Conservation (phyloP, 2,329 filamentous ascomycete species). For the Colletotrichum sp. region DNA sequence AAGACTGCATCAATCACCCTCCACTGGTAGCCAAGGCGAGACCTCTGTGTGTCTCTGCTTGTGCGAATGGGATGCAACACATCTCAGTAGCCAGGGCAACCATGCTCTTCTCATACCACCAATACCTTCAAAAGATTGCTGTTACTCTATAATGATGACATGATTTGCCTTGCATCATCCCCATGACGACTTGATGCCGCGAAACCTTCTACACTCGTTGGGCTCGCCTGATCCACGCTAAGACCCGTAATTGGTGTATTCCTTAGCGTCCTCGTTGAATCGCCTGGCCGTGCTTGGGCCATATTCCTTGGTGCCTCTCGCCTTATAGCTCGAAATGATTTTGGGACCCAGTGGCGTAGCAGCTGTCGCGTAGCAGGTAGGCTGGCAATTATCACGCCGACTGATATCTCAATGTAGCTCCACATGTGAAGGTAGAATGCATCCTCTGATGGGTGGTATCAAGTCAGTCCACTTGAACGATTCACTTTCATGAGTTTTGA, state of each 20-base stretch:
- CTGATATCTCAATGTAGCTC: constrained; percentile 49
- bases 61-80: neutral
- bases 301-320: neutral
- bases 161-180: neutral
- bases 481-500: neutral
- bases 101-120: neutral
- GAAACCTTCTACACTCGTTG: neutral
- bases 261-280: neutral
- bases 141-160: neutral
- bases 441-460: constrained; percentile 29
- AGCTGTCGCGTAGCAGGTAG: constrained; percentile 32
- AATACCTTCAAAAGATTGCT: neutral
- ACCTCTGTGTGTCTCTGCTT: neutral
- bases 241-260: neutral
- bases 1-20: fast-evolving
- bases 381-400: constrained; percentile 47
- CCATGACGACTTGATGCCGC: neutral
- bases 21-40: neutral
- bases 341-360: constrained; percentile 1
- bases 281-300: neutral
- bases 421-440: constrained; percentile 47
- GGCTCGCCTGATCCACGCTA: neutral
- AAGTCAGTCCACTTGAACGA: constrained; percentile 45
- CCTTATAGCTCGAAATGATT: neutral
- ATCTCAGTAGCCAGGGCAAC: neutral